These are phyloP conservation scores for Russula vinacea DNA, from an alignment of 768 basidiomycete genomes.

Conservation along the genomic window DNA sequence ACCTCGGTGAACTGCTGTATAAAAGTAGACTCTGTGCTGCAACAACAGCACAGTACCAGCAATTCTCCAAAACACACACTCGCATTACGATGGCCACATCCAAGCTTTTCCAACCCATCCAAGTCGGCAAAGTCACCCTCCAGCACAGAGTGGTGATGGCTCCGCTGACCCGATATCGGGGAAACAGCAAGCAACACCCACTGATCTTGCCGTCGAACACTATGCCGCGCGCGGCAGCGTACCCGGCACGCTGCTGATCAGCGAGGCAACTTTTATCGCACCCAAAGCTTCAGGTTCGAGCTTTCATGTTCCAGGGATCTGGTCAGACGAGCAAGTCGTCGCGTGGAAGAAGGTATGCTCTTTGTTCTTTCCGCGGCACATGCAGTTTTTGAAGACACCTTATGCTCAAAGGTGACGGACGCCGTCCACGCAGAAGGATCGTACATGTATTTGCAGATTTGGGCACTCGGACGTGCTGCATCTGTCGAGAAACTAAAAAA, in stretches of 20 bases:
- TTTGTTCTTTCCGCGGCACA: no score
- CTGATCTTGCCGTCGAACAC: slow-evolving; percentile 43
- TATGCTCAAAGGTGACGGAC: slow-evolving; percentile 34
- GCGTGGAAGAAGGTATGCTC: slow-evolving; percentile 55
- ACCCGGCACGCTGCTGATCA: slow-evolving; percentile 40
- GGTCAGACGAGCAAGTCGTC: slow-evolving; percentile 46
- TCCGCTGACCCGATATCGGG: slow-evolving; percentile 50
- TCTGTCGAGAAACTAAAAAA: slow-evolving; percentile 33
- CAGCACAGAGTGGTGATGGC: slow-evolving; percentile 53
- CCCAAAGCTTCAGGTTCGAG: slow-evolving; percentile 46
- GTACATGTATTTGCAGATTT: slow-evolving; percentile 45
- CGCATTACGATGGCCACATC: not conserved
- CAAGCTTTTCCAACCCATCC: slow-evolving; percentile 47
- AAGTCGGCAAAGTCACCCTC: slow-evolving; percentile 44
- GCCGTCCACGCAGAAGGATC: slow-evolving; percentile 38
- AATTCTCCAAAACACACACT: not conserved
- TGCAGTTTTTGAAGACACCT: not conserved
- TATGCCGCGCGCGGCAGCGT: slow-evolving; percentile 47
- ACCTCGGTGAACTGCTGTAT: not conserved
- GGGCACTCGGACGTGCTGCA: slow-evolving; percentile 35
- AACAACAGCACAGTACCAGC: not conserved
- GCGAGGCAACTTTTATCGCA: slow-evolving; percentile 57
- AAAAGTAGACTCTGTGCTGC: not conserved
- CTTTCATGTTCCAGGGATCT: slow-evolving; percentile 47
- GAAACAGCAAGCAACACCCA: slow-evolving; percentile 39